These are phyloP conservation scores for Ziziphus jujuba DNA, from an alignment of 306 rosid genomes.

Conservation along the genomic window DNA sequence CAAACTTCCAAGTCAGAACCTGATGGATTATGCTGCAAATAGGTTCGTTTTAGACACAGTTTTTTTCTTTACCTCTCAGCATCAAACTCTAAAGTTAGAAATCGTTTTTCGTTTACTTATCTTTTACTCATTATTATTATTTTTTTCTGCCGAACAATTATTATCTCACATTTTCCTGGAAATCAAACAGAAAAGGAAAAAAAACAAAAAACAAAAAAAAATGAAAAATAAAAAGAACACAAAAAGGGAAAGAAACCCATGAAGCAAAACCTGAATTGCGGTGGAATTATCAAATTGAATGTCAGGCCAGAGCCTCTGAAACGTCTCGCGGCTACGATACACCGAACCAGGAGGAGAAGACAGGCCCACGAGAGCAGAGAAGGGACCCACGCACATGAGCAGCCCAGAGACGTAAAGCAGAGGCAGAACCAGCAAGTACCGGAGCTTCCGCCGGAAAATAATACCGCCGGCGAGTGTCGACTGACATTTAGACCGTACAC, in stretches of 20 bases:
- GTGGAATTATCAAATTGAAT: constrained; percentile 75
- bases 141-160: neutral
- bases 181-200: constrained; percentile 2
- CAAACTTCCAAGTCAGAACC: neutral
- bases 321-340: constrained; percentile 71
- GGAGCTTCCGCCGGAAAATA: constrained; percentile 61
- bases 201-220: neutral
- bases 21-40: neutral
- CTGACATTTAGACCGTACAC: constrained; percentile 51
- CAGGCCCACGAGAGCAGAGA: constrained; percentile 59
- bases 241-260: neutral
- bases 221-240: no score
- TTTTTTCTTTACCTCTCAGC: constrained; percentile 16
- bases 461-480: constrained; percentile 48
- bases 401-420: constrained; percentile 76
- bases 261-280: constrained; percentile 52
- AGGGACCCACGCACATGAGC: constrained; percentile 85
- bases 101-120: neutral
- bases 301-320: constrained; percentile 55
- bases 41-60: neutral
- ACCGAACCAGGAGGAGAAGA: constrained; percentile 80
- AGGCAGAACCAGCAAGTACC: constrained; percentile 71
- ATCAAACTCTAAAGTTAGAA: neutral
- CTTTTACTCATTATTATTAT: neutral
- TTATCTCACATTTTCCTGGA: constrained; percentile 16